Conservation (phyloP, 2,329 filamentous ascomycete genomes). For the Ascochyta rabiei region DNA sequence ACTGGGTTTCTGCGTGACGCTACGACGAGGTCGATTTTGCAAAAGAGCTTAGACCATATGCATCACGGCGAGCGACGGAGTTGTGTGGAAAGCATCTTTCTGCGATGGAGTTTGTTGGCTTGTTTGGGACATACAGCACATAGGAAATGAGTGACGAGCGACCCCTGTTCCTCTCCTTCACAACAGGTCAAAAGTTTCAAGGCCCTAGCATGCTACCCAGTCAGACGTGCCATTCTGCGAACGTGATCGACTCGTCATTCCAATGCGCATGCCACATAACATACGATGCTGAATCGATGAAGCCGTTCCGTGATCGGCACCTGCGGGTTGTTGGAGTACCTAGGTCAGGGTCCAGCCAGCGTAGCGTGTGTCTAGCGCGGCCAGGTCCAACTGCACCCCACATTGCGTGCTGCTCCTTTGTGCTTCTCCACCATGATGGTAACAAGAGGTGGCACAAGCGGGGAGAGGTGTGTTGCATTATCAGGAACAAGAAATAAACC, state of each 20-base stretch:
- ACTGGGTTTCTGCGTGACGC: not conserved
- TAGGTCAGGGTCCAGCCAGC: slow-evolving; percentile 5
- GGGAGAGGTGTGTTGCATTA: not conserved
- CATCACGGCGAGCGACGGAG: slow-evolving; percentile 16
- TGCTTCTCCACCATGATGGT: not conserved
- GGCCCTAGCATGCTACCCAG: no score
- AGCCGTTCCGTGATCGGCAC: not conserved
- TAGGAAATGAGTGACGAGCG: not conserved
- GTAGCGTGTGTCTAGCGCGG: slow-evolving; percentile 4
- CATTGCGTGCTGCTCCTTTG: slow-evolving; percentile 7
- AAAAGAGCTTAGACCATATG: slow-evolving; percentile 10
- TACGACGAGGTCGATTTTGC: not conserved
- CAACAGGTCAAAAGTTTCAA: not conserved
- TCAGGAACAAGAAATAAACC: not conserved
- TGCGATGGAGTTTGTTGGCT: not conserved
- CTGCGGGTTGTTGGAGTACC: slow-evolving; percentile 1
- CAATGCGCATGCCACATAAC: not conserved
- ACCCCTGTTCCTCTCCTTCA: not conserved
- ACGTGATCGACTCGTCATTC: not conserved
- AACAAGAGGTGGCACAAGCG: not conserved
- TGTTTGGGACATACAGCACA: no score
- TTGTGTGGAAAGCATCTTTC: slow-evolving; percentile 9
- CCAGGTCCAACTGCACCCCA: slow-evolving; percentile 2
- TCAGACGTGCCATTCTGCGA: not conserved
- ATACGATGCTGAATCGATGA: not conserved